Evolutionary conservation across 768 basidiomycete species (phyloP).

Genomic region (Auriscalpium microsporum): DNA sequence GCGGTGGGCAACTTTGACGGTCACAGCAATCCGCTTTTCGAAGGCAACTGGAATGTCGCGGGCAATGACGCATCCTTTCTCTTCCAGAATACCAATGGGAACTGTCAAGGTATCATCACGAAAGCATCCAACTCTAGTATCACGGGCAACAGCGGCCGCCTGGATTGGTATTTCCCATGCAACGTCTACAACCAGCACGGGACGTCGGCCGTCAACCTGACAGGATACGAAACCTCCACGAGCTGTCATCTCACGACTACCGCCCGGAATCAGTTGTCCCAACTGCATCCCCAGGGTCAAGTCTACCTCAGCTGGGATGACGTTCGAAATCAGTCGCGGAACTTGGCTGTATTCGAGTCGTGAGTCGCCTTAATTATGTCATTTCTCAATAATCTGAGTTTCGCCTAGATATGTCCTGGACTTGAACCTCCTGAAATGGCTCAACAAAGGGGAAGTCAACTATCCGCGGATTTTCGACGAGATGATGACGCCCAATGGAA

Average conservation of each 20-base stretch:
- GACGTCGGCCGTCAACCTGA: slow-evolving; percentile 51
- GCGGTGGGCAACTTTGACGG: slow-evolving; percentile 68
- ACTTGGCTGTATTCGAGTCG: slow-evolving; percentile 92
- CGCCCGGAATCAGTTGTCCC: slow-evolving; percentile 45
- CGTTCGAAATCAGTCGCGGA: slow-evolving; percentile 55
- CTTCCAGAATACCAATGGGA: slow-evolving; percentile 86
- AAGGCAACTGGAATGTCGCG: slow-evolving; percentile 64
- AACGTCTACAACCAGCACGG: slow-evolving; percentile 78
- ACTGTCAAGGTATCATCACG: slow-evolving; percentile 72
- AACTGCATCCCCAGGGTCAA: slow-evolving; percentile 57
- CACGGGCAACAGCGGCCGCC: slow-evolving; percentile 42
- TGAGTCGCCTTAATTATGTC: slow-evolving; percentile 33
- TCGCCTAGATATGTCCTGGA: slow-evolving; percentile 73
- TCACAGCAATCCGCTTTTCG: slow-evolving; percentile 73
- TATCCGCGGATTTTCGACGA: slow-evolving; percentile 81
- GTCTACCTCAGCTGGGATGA: slow-evolving; percentile 95
- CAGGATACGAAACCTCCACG: slow-evolving; percentile 52
- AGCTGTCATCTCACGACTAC: slow-evolving; percentile 63
- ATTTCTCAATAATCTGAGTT: slow-evolving; percentile 5
- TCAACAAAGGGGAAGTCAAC: slow-evolving; percentile 68
- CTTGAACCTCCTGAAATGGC: slow-evolving; percentile 76
- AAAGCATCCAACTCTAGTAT: slow-evolving; percentile 67
- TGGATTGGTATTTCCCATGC: slow-evolving; percentile 98
- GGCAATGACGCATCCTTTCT: slow-evolving; percentile 91
- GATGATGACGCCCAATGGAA: slow-evolving; percentile 58